Percentiles rank a stretch among this genome's conserved stretches.
Conservation (phyloP, 1,284 basidiomycete species). For the Trichosporon sp. region DNA sequence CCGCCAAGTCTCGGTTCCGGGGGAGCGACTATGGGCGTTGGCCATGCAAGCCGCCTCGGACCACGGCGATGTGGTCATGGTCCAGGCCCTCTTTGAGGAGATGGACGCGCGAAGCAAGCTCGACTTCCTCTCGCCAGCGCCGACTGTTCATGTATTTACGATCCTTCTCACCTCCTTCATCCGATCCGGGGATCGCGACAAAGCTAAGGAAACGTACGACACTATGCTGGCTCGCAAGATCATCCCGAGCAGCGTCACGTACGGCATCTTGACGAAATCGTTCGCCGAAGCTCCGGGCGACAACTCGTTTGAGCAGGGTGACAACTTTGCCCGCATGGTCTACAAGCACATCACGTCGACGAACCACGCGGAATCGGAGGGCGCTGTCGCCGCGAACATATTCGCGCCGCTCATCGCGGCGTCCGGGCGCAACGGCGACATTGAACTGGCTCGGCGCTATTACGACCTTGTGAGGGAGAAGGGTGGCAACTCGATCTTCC, state of each 20-base stretch:
- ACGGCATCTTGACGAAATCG: conserved; percentile 62
- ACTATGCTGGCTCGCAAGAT: conserved; percentile 67
- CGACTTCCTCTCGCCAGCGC: conserved; percentile 23
- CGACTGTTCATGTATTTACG: conserved; percentile 62
- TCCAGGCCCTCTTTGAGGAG: conserved; percentile 62
- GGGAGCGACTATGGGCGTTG: conserved; percentile 64
- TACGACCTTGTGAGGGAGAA: conserved; percentile 16
- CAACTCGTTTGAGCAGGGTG: conserved; percentile 31
- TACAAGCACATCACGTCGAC: conserved; percentile 16
- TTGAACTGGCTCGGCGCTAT: conserved; percentile 57
- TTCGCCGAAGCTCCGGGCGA: conserved; percentile 24
- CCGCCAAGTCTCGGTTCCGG: conserved; percentile 55
- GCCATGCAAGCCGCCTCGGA: conserved; percentile 81
- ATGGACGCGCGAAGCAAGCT: conserved; percentile 54
- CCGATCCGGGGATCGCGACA: conserved; percentile 54
- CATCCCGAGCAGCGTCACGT: conserved; percentile 65
- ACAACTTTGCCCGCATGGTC: conserved; percentile 37
- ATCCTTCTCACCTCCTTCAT: conserved; percentile 75
- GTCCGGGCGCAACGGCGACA: conserved; percentile 25
- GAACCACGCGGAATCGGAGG: conserved; percentile 19
- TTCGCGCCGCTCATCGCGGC: conserved; percentile 35
- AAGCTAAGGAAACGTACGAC: conserved; percentile 65
- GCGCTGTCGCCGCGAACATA: conserved; percentile 30
- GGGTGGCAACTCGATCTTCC: conserved; percentile 13
- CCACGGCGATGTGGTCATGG: conserved; percentile 61